Conservation (phyloP, 352 stramenopile genomes). For the Pythium angustatum region DNA sequence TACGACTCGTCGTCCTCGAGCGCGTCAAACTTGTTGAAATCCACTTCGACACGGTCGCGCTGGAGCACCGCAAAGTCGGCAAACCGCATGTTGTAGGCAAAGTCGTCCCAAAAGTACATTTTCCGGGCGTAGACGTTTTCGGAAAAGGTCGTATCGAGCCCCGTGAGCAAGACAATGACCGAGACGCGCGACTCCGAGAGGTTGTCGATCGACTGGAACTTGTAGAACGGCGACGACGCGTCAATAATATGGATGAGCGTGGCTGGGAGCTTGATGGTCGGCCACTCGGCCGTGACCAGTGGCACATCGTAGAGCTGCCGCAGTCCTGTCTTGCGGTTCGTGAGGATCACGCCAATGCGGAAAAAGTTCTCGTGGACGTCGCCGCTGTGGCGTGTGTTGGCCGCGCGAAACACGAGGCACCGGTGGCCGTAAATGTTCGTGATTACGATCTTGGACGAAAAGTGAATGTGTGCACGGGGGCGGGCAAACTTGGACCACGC, state of each 20-base stretch:
- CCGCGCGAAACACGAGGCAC: slow-evolving; percentile 78
- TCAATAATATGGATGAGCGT: slow-evolving; percentile 86
- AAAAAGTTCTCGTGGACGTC: slow-evolving; percentile 86
- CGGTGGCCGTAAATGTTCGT: slow-evolving; percentile 73
- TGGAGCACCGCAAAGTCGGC: slow-evolving; percentile 75
- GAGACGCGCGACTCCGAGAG: slow-evolving; percentile 70
- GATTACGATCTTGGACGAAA: slow-evolving; percentile 69
- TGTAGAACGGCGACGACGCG: slow-evolving; percentile 75
- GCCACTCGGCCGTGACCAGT: slow-evolving; percentile 76
- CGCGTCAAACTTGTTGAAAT: slow-evolving; percentile 69
- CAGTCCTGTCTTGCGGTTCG: slow-evolving; percentile 77
- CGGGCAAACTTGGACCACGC: slow-evolving; percentile 86
- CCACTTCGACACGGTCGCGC: slow-evolving; percentile 61
- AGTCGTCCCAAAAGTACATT: slow-evolving; percentile 90
- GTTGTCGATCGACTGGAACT: slow-evolving; percentile 71
- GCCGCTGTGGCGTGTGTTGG: slow-evolving; percentile 76
- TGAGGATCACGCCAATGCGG: slow-evolving; percentile 80
- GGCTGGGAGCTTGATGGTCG: slow-evolving; percentile 78
- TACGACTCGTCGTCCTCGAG: slow-evolving; percentile 28
- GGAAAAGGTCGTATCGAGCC: slow-evolving; percentile 83
- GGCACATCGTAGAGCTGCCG: slow-evolving; percentile 84
- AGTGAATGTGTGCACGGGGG: slow-evolving; percentile 79
- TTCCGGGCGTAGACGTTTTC: slow-evolving; percentile 87
- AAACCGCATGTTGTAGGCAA: slow-evolving; percentile 78
- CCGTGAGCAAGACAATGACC: slow-evolving; percentile 76